Conservation (phyloP, 2,329 filamentous ascomycete genomes). For the Aspergillus floridensis region DNA sequence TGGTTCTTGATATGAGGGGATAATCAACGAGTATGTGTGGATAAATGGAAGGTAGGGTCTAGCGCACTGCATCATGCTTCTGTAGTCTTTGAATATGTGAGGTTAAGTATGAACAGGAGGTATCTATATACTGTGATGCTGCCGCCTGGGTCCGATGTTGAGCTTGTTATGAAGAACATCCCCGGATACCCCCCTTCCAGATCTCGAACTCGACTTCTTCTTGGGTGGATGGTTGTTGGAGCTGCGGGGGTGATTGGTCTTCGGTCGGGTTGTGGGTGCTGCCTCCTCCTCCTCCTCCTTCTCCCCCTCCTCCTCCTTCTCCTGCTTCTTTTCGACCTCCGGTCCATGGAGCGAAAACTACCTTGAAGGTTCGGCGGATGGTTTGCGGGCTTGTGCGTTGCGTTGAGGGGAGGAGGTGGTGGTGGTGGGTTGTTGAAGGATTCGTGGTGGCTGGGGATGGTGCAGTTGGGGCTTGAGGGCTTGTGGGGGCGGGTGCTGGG, state of each 20-base stretch:
- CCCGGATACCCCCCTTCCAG: constrained; percentile 57
- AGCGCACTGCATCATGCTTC: no score
- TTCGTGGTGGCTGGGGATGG: no score
- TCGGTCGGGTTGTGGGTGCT: no score
- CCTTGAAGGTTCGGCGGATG: constrained; percentile 74
- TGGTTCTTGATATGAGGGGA: no score
- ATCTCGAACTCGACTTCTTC: constrained; percentile 69
- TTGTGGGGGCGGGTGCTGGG: neutral
- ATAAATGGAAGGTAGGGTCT: no score
- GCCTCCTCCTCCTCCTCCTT: no score
- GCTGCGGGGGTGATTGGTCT: constrained; percentile 44
- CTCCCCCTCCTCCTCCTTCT: no score
- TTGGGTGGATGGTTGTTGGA: constrained; percentile 20
- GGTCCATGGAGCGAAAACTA: constrained; percentile 84
- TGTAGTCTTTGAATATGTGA: no score
- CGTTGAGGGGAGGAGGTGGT: neutral
- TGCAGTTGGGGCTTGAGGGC: neutral
- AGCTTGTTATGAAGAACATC: neutral
- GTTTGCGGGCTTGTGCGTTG: neutral
- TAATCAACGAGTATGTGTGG: no score
- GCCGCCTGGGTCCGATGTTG: no score
- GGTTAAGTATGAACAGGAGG: no score
- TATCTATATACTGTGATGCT: no score
- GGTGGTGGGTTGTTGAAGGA: neutral
- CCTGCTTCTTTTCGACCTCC: constrained; percentile 31